Conservation (phyloP, 108 stramenopile species). For the Nannochloropsis oceanica region DNA sequence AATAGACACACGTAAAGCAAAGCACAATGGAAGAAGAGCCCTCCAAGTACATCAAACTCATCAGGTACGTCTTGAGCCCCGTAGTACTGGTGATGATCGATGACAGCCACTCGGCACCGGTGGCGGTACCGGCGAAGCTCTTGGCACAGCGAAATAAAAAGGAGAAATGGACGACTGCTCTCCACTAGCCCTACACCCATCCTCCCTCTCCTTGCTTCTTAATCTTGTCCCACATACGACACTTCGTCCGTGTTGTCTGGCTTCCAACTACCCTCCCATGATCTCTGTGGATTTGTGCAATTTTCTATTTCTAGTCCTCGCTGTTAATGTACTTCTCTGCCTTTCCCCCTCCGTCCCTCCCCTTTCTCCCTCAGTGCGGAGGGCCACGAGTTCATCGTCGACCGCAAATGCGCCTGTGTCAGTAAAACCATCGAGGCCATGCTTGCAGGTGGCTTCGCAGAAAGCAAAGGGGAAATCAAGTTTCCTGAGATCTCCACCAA, state of each 20-base stretch:
- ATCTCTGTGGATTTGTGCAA: background rate
- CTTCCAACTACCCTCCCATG: too few species aligned
- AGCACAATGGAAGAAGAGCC: background rate
- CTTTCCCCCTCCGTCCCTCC: background rate
- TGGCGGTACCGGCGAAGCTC: background rate
- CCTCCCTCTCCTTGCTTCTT: background rate
- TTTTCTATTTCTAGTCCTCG: background rate
- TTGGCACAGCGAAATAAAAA: too few species aligned
- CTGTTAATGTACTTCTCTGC: background rate
- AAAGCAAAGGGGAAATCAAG: constrained; percentile 36
- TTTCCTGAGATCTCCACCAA: constrained; percentile 48
- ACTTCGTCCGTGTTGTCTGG: too few species aligned
- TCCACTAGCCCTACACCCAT: background rate
- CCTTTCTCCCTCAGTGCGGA: constrained; percentile 38
- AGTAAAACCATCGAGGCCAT: constrained; percentile 48
- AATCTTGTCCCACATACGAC: background rate
- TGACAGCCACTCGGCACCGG: background rate
- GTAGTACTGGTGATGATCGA: background rate
- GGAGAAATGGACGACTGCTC: background rate
- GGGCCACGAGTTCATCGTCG: constrained; percentile 50
- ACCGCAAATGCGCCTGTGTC: constrained; percentile 42
- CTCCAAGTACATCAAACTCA: background rate
- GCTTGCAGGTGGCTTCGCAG: constrained; percentile 39
- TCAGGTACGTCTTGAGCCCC: background rate
- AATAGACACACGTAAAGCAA: too few species aligned